Percentiles rank a stretch among this genome's conserved stretches.
phyloP scores from a whole-genome alignment of 768 basidiomycete species.

The Russula ochroleuca region DNA sequence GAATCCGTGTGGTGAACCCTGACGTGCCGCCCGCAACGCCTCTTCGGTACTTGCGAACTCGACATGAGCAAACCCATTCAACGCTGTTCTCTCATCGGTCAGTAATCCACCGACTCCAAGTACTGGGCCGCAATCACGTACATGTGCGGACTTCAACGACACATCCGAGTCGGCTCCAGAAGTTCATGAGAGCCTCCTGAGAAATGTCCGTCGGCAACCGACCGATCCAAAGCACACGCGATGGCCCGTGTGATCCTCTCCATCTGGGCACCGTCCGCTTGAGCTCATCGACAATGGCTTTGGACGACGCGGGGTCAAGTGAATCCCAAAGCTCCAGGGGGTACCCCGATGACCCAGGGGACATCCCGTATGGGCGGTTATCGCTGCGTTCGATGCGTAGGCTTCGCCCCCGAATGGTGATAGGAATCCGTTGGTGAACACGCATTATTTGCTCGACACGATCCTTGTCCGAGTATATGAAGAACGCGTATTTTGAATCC shows the following conservation, averaged over 20 bases:
- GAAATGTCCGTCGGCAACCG: neutral
- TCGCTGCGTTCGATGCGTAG: conserved; percentile 6
- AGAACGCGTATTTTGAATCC: conserved; percentile 16
- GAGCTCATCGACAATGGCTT: conserved; percentile 3
- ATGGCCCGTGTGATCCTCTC: conserved; percentile 7
- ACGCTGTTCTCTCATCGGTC: neutral
- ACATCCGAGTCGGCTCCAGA: conserved; percentile 23
- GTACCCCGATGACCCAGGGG: neutral
- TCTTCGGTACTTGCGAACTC: conserved; percentile 21
- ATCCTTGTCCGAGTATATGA: conserved; percentile 10
- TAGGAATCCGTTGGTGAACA: conserved; percentile 12
- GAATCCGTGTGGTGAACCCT: conserved; percentile 18
- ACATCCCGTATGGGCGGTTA: neutral
- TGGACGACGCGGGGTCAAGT: neutral
- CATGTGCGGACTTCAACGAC: conserved; percentile 21
- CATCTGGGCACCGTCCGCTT: conserved; percentile 8
- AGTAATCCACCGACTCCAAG: neutral
- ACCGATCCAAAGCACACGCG: conserved; percentile 20
- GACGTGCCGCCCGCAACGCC: conserved; percentile 8
- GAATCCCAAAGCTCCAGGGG: neutral
- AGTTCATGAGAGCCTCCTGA: neutral
- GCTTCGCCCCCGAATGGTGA: neutral
- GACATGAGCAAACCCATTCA: conserved; percentile 18
- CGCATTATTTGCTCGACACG: conserved; percentile 7
- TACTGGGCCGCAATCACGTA: neutral